Evolutionary conservation across 768 basidiomycete species (phyloP).

Genomic region (Serendipita sp.): DNA sequence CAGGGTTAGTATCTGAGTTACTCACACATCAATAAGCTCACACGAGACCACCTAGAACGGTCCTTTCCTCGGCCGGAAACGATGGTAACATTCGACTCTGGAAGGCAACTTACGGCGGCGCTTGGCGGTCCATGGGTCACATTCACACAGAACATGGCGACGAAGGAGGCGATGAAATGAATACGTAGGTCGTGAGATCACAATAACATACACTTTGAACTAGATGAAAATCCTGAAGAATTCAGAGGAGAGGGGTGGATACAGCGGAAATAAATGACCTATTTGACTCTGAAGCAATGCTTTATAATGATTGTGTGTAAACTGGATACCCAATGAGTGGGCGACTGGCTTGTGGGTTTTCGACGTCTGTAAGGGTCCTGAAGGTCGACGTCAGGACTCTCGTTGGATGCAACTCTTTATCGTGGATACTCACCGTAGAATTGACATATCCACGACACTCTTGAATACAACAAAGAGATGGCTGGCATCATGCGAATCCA

Average conservation of each 20-base stretch:
- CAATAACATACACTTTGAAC: not conserved
- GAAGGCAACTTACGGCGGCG: conserved; percentile 71
- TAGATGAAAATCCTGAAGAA: not conserved
- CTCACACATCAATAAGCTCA: not conserved
- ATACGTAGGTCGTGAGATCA: no score
- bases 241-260: not conserved
- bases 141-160: conserved; percentile 66
- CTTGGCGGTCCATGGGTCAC: conserved; percentile 72
- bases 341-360: conserved; percentile 33
- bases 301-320: conserved; percentile 23
- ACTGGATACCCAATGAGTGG: conserved; percentile 51
- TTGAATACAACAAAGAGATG: conserved; percentile 87
- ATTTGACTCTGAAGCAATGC: not conserved
- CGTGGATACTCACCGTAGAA: not conserved
- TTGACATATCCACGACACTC: conserved; percentile 38
- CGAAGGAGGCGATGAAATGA: conserved; percentile 20
- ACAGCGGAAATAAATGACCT: not conserved
- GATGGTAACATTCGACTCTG: conserved; percentile 69
- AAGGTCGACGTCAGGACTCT: not conserved
- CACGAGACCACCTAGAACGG: conserved; percentile 39
- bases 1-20: conserved; percentile 34
- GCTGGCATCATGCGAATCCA: conserved; percentile 67
- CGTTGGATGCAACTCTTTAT: not conserved
- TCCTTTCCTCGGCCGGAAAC: conserved; percentile 71
- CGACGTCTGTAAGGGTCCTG: conserved; percentile 43